Conservation (phyloP, 2,329 filamentous ascomycete species). For the Fusarium torreyae region DNA sequence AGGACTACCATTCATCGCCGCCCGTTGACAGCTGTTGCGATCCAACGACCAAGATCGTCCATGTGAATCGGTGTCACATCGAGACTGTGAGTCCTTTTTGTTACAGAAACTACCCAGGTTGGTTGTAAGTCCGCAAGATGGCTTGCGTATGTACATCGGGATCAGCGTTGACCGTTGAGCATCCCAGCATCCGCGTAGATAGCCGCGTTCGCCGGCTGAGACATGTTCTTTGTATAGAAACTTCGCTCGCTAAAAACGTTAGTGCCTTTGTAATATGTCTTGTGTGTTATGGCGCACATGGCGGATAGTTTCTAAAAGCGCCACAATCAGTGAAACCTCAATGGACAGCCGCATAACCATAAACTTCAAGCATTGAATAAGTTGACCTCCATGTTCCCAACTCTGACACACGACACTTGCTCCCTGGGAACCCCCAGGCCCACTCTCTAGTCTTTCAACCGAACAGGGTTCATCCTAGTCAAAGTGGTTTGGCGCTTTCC, state of each 20-base stretch:
- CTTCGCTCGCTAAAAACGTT: slow-evolving; percentile 3
- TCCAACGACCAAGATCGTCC: slow-evolving; percentile 45
- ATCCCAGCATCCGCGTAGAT: slow-evolving; percentile 25
- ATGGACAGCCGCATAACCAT: slow-evolving; percentile 19
- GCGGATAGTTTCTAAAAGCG: slow-evolving; percentile 7
- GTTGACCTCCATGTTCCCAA: slow-evolving; percentile 22
- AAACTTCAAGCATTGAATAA: slow-evolving; percentile 16
- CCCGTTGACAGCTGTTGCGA: slow-evolving; percentile 25
- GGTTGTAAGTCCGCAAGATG: slow-evolving; percentile 17
- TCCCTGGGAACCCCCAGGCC: slow-evolving; percentile 28
- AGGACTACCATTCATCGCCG: slow-evolving; percentile 2
- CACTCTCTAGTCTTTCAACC: slow-evolving; percentile 25
- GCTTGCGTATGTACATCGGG: slow-evolving; percentile 18
- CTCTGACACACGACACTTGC: slow-evolving; percentile 44
- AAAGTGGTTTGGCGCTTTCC: slow-evolving; percentile 26
- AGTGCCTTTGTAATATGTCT: not conserved
- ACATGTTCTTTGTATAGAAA: slow-evolving; percentile 11
- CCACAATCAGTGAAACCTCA: slow-evolving; percentile 31
- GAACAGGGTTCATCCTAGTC: slow-evolving; percentile 40
- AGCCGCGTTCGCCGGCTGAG: slow-evolving; percentile 30
- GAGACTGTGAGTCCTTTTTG: slow-evolving; percentile 19
- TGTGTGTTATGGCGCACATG: slow-evolving; percentile 8
- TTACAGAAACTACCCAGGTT: slow-evolving; percentile 16
- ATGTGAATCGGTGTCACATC: slow-evolving; percentile 48
- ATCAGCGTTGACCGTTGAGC: slow-evolving; percentile 32